A percentile compares a stretch with the other conserved stretches of the same genome.
Evolutionary conservation across 345 rosid species (phyloP).

Genomic region (Heritiera littoralis): DNA sequence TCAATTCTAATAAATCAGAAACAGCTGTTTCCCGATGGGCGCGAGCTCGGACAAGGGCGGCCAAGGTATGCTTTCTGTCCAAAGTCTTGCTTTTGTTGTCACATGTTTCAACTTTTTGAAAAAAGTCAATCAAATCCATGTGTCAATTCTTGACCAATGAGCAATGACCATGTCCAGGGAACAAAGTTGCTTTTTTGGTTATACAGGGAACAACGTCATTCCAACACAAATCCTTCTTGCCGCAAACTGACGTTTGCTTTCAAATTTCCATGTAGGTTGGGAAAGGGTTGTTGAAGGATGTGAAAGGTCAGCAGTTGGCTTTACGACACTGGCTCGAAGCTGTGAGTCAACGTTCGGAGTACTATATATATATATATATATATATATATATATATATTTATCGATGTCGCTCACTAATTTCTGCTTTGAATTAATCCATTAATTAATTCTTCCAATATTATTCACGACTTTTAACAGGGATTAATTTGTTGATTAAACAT

Average conservation of each 20-base stretch:
- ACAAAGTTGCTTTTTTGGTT: no score
- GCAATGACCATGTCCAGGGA: background rate
- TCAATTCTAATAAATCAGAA: conserved; percentile 30
- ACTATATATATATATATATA: background rate
- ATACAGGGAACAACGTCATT: background rate
- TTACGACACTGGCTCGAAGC: conserved; percentile 62
- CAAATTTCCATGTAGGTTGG: conserved; percentile 36
- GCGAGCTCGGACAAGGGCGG: conserved; percentile 42
- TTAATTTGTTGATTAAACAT: background rate
- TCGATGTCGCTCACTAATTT: background rate
- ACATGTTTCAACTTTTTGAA: background rate
- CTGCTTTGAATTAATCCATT: background rate
- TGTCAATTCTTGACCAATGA: background rate
- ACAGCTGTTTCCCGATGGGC: conserved; percentile 49
- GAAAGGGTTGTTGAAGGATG: conserved; percentile 50
- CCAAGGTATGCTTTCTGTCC: conserved; percentile 35
- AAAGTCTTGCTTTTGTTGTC: background rate
- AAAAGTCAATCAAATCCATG: background rate
- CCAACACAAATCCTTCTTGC: background rate
- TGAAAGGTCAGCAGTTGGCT: conserved; percentile 50
- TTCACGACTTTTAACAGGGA: background rate
- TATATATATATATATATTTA: background rate
- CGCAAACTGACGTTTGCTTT: background rate
- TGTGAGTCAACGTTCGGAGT: conserved; percentile 29
- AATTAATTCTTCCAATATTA: no score